Evolutionary conservation across 2,329 filamentous ascomycete species (phyloP).

Genomic region (Didymella glomerata): DNA sequence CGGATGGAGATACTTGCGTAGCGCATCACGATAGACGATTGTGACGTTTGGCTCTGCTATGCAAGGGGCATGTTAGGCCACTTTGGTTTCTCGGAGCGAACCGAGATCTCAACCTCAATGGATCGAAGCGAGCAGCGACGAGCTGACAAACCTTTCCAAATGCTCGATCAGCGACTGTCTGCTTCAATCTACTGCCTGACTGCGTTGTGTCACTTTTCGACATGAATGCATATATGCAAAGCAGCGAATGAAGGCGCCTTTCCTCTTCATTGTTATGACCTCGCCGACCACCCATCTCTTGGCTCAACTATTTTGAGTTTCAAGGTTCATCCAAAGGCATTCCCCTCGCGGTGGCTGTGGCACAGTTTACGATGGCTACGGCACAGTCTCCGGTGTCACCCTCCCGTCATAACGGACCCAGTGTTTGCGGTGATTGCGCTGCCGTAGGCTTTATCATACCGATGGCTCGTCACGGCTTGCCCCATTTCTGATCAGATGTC

Average conservation of each 20-base stretch:
- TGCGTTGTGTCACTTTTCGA: neutral
- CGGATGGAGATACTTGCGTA: neutral
- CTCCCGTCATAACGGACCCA: neutral
- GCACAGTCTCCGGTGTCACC: neutral
- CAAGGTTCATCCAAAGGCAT: neutral
- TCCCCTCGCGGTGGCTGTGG: constrained; percentile 12
- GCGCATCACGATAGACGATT: neutral
- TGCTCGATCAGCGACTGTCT: neutral
- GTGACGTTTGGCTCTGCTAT: neutral
- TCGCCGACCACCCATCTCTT: constrained; percentile 6
- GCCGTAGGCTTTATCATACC: constrained; percentile 6
- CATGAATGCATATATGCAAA: neutral
- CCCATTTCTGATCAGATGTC: neutral
- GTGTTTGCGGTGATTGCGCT: constrained; percentile 11
- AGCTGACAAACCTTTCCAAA: neutral
- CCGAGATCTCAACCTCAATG: neutral
- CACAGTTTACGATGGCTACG: neutral
- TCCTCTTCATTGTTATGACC: neutral
- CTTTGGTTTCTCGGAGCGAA: neutral
- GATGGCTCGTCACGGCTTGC: neutral
- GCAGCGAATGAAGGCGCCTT: neutral
- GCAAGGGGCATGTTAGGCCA: constrained; percentile 4
- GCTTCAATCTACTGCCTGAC: neutral
- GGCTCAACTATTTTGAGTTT: constrained; percentile 3
- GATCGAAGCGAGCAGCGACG: neutral